A percentile compares a stretch with the other conserved stretches of the same genome.
phyloP scores from a whole-genome alignment of 116 monocot species.

The Iris pallida region DNA sequence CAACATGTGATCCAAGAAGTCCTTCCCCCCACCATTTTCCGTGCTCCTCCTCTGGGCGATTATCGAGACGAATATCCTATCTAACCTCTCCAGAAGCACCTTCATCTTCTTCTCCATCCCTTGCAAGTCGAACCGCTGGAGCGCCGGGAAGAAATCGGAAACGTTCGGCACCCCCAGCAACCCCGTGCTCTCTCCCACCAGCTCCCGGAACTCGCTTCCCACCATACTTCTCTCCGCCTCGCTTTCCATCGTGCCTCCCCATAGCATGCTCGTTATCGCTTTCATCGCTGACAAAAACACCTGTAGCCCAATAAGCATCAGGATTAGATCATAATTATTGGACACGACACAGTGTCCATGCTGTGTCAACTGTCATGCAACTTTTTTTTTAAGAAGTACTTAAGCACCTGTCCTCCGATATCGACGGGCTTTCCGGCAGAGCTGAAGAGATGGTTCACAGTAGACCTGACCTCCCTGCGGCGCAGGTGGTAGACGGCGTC shows the following conservation, averaged over 20 bases:
- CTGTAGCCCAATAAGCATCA: background rate
- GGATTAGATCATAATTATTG: no score
- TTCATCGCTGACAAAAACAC: constrained; percentile 3
- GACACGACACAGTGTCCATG: no score
- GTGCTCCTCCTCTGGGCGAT: constrained; percentile 18
- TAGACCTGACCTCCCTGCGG: background rate
- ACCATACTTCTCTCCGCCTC: background rate
- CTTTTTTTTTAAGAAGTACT: no score
- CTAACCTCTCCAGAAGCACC: constrained; percentile 6
- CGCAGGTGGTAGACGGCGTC: background rate
- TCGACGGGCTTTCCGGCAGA: constrained; percentile 2
- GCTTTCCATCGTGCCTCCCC: constrained; percentile 10
- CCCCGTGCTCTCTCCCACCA: constrained; percentile 10
- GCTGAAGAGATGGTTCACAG: background rate
- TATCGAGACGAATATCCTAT: constrained; percentile 11
- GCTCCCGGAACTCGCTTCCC: constrained; percentile 12
- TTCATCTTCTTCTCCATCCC: constrained; percentile 9
- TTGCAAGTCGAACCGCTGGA: constrained; percentile 13
- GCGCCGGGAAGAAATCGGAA: constrained; percentile 15
- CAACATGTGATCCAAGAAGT: constrained; percentile 14
- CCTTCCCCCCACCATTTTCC: background rate
- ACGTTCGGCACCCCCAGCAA: constrained; percentile 13
- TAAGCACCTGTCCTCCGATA: background rate
- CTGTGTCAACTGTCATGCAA: no score
- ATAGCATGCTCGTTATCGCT: constrained; percentile 12